A percentile compares a stretch with the other conserved stretches of the same genome.
Conservation (phyloP, 176 grass and related monocot genomes). For the Sorghum bicolor region Sorghum_bicolor_NCBIv3 NC_012879.2:57300501-57301000, state of each 20-base stretch:
- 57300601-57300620: background rate
- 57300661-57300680: background rate
- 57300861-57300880: background rate
- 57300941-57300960: no score
- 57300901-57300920: no score
- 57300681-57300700: background rate
- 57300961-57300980: no score
- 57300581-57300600: background rate
- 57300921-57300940: no score
- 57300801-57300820: background rate
- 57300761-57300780: background rate
- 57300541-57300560: background rate
- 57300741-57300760: background rate
- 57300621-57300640: constrained; percentile 29
- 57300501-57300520: constrained; percentile 22
- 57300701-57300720: background rate
- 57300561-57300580: background rate
- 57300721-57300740: background rate
- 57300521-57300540: constrained; percentile 35
- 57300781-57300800: background rate
- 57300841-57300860: no score
- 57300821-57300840: no score
- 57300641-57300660: background rate
- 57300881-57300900: no score
- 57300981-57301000: no score